Percentiles rank a stretch among this genome's conserved stretches.
Conservation (phyloP, 768 basidiomycete genomes). For the Hemileccinum impolitum region DNA sequence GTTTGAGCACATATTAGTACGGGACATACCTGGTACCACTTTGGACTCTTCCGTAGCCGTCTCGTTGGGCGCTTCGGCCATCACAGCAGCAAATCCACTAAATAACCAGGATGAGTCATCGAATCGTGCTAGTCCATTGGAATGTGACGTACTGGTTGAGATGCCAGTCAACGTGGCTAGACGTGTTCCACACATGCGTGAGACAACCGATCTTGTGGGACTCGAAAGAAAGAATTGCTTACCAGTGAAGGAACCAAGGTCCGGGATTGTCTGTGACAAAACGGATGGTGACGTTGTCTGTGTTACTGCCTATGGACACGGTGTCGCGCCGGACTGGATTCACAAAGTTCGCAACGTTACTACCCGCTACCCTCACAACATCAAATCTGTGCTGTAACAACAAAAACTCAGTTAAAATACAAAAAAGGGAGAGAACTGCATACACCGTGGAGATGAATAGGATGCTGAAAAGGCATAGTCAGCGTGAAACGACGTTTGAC, state of each 20-base stretch:
- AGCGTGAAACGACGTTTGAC: not conserved
- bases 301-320: conserved; percentile 26
- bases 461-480: conserved; percentile 27
- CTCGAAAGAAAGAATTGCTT: not conserved
- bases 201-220: not conserved
- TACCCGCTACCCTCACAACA: conserved; percentile 35
- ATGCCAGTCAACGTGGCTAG: too few species aligned
- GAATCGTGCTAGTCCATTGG: too few species aligned
- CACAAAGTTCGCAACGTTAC: conserved; percentile 30
- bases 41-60: too few species aligned
- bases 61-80: too few species aligned
- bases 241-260: conserved; percentile 53
- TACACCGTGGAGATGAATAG: conserved; percentile 42
- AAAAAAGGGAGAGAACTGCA: conserved; percentile 4
- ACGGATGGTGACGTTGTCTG: conserved; percentile 50
- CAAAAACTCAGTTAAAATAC: not conserved
- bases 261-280: conserved; percentile 67
- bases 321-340: conserved; percentile 38
- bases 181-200: not conserved
- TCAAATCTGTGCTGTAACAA: conserved; percentile 32
- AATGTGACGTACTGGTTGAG: too few species aligned
- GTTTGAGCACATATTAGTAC: too few species aligned
- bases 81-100: too few species aligned
- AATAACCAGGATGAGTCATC: too few species aligned
- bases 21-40: too few species aligned